Conservation (phyloP, 2,329 filamentous ascomycete genomes). For the Hymenoscyphus linearis region DNA sequence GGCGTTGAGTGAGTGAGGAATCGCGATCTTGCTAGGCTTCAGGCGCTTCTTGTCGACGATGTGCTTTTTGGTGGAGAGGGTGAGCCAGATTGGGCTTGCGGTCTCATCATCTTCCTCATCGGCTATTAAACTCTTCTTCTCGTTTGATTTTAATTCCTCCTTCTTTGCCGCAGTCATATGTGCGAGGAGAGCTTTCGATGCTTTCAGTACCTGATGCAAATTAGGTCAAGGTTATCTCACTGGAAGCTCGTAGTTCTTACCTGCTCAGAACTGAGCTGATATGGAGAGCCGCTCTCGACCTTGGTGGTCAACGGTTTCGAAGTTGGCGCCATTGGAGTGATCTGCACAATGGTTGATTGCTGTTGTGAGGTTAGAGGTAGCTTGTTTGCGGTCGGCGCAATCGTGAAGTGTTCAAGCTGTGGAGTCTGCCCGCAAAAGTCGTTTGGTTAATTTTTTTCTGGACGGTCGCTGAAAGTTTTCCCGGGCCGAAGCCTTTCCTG, state of each 20-base stretch:
- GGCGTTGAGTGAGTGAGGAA: slow-evolving; percentile 71
- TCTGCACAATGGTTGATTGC: background rate
- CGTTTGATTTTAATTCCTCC: slow-evolving; percentile 37
- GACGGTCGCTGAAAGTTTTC: background rate
- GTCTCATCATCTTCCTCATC: slow-evolving; percentile 37
- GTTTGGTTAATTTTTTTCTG: slow-evolving; percentile 3
- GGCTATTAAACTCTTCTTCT: slow-evolving; percentile 53
- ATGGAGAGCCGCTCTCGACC: slow-evolving; percentile 31
- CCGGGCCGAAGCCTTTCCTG: background rate
- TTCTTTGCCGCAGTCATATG: slow-evolving; percentile 55
- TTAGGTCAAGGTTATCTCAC: background rate
- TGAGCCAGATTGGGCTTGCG: slow-evolving; percentile 56
- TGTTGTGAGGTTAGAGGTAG: background rate
- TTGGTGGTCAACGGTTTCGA: slow-evolving; percentile 30
- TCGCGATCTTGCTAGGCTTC: slow-evolving; percentile 75
- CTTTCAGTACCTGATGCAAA: slow-evolving; percentile 49
- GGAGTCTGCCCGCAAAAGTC: background rate
- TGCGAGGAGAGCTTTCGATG: slow-evolving; percentile 55
- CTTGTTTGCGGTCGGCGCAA: slow-evolving; percentile 1
- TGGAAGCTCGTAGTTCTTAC: slow-evolving; percentile 17
- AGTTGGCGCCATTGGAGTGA: slow-evolving; percentile 25
- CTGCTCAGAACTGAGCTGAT: slow-evolving; percentile 31
- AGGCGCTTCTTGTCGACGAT: slow-evolving; percentile 68
- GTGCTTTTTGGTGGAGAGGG: slow-evolving; percentile 60
- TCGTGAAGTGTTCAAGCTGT: background rate